A percentile compares a stretch with the other conserved stretches of the same genome.
phyloP scores from a whole-genome alignment of 73 alveolate genomes.

The Tetrahymena malaccensis region DNA sequence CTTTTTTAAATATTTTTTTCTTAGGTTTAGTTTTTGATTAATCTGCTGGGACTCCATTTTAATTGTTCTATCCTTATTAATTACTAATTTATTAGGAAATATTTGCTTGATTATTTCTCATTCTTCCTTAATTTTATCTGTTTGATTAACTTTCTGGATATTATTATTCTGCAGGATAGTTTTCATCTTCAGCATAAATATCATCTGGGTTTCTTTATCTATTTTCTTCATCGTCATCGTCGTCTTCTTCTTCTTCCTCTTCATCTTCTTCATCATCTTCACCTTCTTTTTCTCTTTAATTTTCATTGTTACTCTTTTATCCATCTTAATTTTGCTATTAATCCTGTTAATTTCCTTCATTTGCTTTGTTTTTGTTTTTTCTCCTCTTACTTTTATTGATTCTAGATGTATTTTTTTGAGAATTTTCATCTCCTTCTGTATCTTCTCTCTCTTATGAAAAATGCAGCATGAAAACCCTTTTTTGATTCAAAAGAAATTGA shows the following conservation, averaged over 20 bases:
- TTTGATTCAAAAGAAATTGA: neutral
- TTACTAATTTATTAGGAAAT: neutral
- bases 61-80: neutral
- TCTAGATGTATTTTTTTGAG: neutral
- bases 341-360: neutral
- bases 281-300: neutral
- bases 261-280: neutral
- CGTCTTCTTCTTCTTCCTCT: neutral
- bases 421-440: neutral
- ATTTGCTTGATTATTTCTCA: neutral
- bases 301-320: neutral
- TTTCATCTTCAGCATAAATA: neutral
- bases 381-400: neutral
- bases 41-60: neutral
- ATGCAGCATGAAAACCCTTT: neutral
- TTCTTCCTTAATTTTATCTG: neutral
- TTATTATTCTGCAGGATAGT: neutral
- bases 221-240: neutral
- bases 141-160: neutral
- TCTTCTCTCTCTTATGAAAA: neutral
- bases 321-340: neutral
- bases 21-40: neutral
- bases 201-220: neutral
- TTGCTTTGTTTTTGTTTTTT: neutral
- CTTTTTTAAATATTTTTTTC: neutral